Base-by-base conservation (phyloP, 176 grass and related monocot genomes). In the Hordeum vulgare region DNA sequence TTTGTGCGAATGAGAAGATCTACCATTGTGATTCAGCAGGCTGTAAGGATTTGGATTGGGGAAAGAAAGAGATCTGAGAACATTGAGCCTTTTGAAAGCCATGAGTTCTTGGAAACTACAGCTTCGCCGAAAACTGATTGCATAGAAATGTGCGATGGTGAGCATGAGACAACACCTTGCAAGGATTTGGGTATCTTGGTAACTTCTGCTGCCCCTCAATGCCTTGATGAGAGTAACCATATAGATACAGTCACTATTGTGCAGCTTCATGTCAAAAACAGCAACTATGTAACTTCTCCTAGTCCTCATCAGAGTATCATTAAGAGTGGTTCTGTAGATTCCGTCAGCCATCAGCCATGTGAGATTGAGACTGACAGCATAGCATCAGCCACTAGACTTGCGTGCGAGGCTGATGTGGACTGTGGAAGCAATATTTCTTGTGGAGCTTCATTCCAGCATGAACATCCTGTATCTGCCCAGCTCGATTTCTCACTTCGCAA, bases 1-100 rank as follows among this genome's bases (percentile, higher is more conserved):
- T 93, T 90, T 90, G 71, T 93, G 49, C 84, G 35, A 37, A 90
- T 87, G 78, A 93, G 75, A 84, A 87, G 71, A 79, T 90, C 77
- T 78, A 71, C 83, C 17, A 44, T 77, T 39, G 61, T 78, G 23
- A 89, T 89, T 84, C 91, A 92, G 77, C 57, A 26, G 17, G 77
- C 84, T 62, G 71, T 87, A 61, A 89, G 87, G 77, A 71, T 86
- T 75, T 89, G 84, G 91, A 78, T 92, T 34, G 39, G 40, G 63
- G 20, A 21, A 35, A 92, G 65, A 76, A 83, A 85, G 41, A 63
- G 79, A 20, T 75, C 21, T 24, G 49, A 59, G 9, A 62, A 37
- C 54, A 78, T 49, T 65, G 41, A 74, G 49, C 25, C 61, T 66
- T 83, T 60, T 27, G 21, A 76, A 83, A 79, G 14, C 9, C 24